Base-by-base conservation (phyloP, 768 basidiomycete genomes). In the Pisolithus marmoratus region DNA sequence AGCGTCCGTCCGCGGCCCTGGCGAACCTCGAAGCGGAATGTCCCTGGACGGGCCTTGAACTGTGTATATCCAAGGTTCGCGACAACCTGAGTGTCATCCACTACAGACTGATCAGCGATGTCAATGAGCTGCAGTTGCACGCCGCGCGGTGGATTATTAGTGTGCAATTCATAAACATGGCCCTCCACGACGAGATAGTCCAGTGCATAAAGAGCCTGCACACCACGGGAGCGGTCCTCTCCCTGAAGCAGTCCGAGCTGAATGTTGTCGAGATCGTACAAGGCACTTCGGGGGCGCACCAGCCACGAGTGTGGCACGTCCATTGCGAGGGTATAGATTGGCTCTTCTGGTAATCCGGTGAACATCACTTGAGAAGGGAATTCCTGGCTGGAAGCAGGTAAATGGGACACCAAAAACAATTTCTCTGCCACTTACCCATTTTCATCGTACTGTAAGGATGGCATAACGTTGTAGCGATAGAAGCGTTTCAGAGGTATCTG, bases 61-160 rank as follows among this genome's bases (percentile, higher is more conserved):
- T 99, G 96, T 50, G 97, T 72, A 68, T 99, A 99, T 2, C 96
- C 96, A 5, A 98, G 73, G 64, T 98, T 99, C 5, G 88, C 92
- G 50, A 96, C 90, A 37, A 98, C 85, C 52, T 84, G 87, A 0
- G 96, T 98, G 59, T 96, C 94, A 7, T 88, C 90, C 14, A 94
- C 73, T 24, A 56, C 46, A 12, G 66, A 68, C 9, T 60, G 62
- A 47, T 73, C 63, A 5, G 77, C 70, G 24, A 71, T 65, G 12
- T 69, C 72, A 3, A 80, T 72, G 1, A 99, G 80, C 62, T 96
- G 87, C 2, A 99, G 79, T 59, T 98, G 95, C 2, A 97, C 74
- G 5, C 96, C 96, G 12, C 94, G 83, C 0, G 96, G 93, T 4
- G 94, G 86, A 6, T 73, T 72, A 38, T 81, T 78, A 2, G 81